A percentile compares a stretch with the other conserved stretches of the same genome.
phyloP scores from a whole-genome alignment of 257 asterid species.

The Parsonsia alboflavescens region DNA sequence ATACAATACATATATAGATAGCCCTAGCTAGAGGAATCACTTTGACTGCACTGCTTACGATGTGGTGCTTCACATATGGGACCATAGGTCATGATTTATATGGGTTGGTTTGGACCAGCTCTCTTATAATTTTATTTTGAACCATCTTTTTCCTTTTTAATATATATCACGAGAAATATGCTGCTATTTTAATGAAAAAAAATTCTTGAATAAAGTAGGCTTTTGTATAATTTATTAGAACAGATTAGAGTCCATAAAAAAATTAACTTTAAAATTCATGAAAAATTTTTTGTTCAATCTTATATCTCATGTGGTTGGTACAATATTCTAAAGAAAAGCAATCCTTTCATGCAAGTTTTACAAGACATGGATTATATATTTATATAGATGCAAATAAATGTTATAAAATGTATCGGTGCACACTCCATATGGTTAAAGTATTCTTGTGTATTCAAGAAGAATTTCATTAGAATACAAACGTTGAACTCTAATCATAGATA shows the following conservation, averaged over 20 bases:
- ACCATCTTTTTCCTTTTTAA: not conserved
- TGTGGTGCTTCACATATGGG: conserved; percentile 19
- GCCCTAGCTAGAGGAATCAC: conserved; percentile 16
- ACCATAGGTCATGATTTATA: conserved; percentile 13
- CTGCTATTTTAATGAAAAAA: too few relatives aligned
- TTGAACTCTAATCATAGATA: too few relatives aligned
- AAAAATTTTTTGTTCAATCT: too few relatives aligned
- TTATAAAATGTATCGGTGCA: not conserved
- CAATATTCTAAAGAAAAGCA: not conserved
- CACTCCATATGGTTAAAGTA: not conserved
- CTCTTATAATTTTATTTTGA: not conserved
- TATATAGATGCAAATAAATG: too few relatives aligned
- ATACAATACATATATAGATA: not conserved
- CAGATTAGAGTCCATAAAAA: too few relatives aligned
- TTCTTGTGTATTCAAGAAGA: too few relatives aligned
- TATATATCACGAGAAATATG: too few relatives aligned
- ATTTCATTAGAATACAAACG: too few relatives aligned
- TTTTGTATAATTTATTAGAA: too few relatives aligned
- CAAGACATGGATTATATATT: not conserved
- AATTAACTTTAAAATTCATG: too few relatives aligned
- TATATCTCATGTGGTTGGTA: not conserved
- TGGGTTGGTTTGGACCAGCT: conserved; percentile 9
- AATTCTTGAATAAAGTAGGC: too few relatives aligned
- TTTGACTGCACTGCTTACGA: conserved; percentile 43
- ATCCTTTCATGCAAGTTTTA: not conserved